These are phyloP conservation scores for Lyophyllum semitale DNA, from an alignment of 768 basidiomycete genomes.

Conservation along the genomic window DNA sequence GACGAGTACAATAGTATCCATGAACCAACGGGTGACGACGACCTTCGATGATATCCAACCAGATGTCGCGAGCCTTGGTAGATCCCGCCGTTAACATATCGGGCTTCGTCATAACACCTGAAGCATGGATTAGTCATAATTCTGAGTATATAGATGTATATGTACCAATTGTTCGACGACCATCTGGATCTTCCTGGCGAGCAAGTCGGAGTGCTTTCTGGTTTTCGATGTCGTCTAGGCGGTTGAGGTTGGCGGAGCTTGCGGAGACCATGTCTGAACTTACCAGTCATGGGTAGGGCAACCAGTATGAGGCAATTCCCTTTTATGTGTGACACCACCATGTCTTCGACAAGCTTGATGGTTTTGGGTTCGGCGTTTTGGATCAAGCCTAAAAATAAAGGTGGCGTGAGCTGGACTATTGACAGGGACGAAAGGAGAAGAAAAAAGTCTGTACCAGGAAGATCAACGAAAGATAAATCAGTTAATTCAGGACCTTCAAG, in stretches of 20 bases:
- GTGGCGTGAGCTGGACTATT: no score
- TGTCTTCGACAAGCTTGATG: conserved; percentile 45
- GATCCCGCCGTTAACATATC: conserved; percentile 45
- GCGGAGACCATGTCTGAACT: conserved; percentile 1
- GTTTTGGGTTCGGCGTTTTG: conserved; percentile 46
- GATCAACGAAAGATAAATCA: conserved; percentile 40
- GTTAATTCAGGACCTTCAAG: conserved; percentile 38
- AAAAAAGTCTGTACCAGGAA: conserved; percentile 35
- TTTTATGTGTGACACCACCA: conserved; percentile 50
- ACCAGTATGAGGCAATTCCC: conserved; percentile 57
- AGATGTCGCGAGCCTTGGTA: conserved; percentile 34
- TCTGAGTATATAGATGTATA: neutral
- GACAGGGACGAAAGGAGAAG: no score
- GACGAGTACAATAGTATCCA: conserved; percentile 46
- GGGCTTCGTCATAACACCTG: conserved; percentile 59
- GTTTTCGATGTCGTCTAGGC: conserved; percentile 58
- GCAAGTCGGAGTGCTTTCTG: conserved; percentile 56
- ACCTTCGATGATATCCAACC: conserved; percentile 46
- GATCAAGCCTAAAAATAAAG: conserved; percentile 48
- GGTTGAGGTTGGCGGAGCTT: neutral
- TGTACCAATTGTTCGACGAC: conserved; percentile 53
- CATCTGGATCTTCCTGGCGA: conserved; percentile 42
- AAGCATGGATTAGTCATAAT: neutral
- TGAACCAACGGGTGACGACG: conserved; percentile 37
- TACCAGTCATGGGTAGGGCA: conserved; percentile 55